Base-by-base conservation (phyloP, 169 alveolate species). In the Plasmodium billcollinsi region DNA sequence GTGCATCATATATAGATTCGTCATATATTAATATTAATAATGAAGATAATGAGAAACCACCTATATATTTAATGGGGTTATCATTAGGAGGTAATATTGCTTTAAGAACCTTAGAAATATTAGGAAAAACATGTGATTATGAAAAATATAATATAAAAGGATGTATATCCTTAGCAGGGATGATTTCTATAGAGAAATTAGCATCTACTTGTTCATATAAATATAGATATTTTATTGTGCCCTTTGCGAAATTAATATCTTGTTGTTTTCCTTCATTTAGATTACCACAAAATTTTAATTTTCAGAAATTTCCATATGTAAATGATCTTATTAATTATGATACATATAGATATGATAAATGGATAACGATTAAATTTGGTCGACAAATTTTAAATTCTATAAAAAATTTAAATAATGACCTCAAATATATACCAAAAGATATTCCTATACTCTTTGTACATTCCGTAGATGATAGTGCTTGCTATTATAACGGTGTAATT, bases 61-160 rank as follows among this genome's bases (percentile, higher is more conserved):
- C 74, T 7, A 66, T 50, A 11, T 18, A 66, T 14, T 12, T 54
- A 63, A 3, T 71, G 18, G 69, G 89, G 52, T 39, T 12, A 24
- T 18, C 67, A 74, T 24, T 88, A 72, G 56, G 73, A 83, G 89
- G 67, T 63, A 21, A 93, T 88, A 66, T 90, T 49, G 83, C 72
- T 71, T 62, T 88, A 92, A 15, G 93, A 71, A 62, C 90, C 54
- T 49, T 90, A 86, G 14, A 93, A 71, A 20, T 88, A 49, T 26
- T 45, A 61, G 49, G 94, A 80, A 70, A 93, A 49, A 45, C 89
- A 39, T 18, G 67, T 24, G 56, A 90, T 89, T 47, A 74, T 59
- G 6, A 73, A 93, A 33, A 91, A 75, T 71, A 89, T 93, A 73
- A 74, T 73, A 21, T 75, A 21, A 26, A 71, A 93, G 66, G 92